These are phyloP conservation scores for Grosmannia huntii DNA, from an alignment of 2,329 filamentous ascomycete genomes.

Conservation along the genomic window DNA sequence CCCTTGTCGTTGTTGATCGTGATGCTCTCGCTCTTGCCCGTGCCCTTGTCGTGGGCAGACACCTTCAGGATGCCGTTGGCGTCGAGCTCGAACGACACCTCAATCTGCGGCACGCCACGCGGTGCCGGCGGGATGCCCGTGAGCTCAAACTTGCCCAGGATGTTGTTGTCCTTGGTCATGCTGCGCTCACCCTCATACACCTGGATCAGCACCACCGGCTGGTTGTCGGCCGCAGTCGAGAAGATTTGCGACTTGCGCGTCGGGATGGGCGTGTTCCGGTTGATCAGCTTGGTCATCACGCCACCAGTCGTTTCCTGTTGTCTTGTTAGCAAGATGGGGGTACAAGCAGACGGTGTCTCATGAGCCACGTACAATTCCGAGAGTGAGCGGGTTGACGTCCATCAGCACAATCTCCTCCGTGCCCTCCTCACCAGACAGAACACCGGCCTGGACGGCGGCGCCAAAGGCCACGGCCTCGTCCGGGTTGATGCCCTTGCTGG, in stretches of 20 bases:
- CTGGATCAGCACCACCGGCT: constrained; percentile 89
- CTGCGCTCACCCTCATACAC: constrained; percentile 89
- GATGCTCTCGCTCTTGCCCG: constrained; percentile 92
- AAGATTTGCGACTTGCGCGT: constrained; percentile 98
- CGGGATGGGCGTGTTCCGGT: constrained; percentile 86
- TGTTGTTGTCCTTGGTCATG: constrained; percentile 94
- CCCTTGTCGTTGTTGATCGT: constrained; percentile 99
- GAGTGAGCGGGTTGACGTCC: constrained; percentile 93
- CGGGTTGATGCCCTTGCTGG: constrained; percentile 98
- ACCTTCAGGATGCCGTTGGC: constrained; percentile 98
- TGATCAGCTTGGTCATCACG: constrained; percentile 95
- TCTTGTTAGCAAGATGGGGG: not conserved
- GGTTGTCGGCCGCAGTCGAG: constrained; percentile 93
- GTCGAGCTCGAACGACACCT: constrained; percentile 95
- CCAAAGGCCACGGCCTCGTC: constrained; percentile 98
- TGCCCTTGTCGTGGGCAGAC: constrained; percentile 92
- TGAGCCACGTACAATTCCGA: constrained; percentile 51
- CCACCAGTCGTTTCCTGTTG: constrained; percentile 76
- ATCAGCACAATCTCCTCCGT: constrained; percentile 77
- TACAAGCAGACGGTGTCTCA: too few relatives aligned
- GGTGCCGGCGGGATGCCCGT: constrained; percentile 90
- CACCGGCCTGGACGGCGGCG: constrained; percentile 92
- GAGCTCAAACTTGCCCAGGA: constrained; percentile 95
- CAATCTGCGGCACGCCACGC: constrained; percentile 93
- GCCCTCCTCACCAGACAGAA: constrained; percentile 78